Conservation (phyloP, 1,284 basidiomycete species). For the Chondrostereum purpureum region DNA sequence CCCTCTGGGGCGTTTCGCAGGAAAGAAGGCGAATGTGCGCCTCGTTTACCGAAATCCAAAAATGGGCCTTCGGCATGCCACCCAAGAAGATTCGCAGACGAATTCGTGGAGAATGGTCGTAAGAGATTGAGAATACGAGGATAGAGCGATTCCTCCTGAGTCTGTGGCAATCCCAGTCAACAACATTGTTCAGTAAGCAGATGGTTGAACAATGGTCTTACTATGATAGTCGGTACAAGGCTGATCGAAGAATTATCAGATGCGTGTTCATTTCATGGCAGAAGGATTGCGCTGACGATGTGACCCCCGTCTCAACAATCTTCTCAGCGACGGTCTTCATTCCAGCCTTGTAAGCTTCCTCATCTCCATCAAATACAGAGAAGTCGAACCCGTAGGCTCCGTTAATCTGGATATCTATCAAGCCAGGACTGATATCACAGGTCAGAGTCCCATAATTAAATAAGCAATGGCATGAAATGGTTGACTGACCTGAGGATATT, state of each 20-base stretch:
- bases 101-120: conserved; percentile 53
- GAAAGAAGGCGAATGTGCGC: conserved; percentile 71
- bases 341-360: conserved; percentile 61
- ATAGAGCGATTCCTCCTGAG: conserved; percentile 68
- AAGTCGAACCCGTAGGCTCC: conserved; percentile 90
- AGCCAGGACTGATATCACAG: conserved; percentile 50
- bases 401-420: conserved; percentile 79
- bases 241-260: too few species aligned
- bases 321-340: conserved; percentile 66
- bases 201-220: conserved; percentile 29
- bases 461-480: conserved; percentile 21
- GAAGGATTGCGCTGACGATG: conserved; percentile 52
- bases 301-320: conserved; percentile 85
- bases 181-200: too few species aligned
- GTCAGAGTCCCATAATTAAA: not conserved
- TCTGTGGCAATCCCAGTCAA: conserved; percentile 43
- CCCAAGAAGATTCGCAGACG: conserved; percentile 68
- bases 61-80: conserved; percentile 92
- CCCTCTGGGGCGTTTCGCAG: conserved; percentile 60
- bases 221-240: conserved; percentile 74
- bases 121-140: conserved; percentile 60
- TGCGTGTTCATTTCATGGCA: too few species aligned
- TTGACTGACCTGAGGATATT: conserved; percentile 77
- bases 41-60: conserved; percentile 71
- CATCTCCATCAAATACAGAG: conserved; percentile 68